These are phyloP conservation scores for Backusella circina DNA, from an alignment of 192 early-diverging fungal species.

Conservation along the genomic window DNA sequence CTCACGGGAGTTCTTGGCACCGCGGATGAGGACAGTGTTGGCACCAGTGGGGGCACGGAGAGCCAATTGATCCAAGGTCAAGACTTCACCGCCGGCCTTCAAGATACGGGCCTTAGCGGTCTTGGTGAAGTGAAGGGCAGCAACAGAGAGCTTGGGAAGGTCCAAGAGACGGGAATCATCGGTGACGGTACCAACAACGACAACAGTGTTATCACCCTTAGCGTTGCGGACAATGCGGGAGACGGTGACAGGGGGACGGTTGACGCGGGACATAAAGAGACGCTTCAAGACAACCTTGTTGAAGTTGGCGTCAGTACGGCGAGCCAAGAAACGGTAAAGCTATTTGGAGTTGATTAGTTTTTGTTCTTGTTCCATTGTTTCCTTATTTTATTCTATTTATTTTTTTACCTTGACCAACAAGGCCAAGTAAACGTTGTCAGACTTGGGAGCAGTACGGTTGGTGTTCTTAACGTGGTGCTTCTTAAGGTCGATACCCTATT, in stretches of 20 bases:
- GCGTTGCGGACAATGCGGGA: constrained; percentile 83
- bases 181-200: constrained; percentile 95
- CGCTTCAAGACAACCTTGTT: constrained; percentile 99
- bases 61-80: constrained; percentile 99
- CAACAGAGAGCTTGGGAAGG: constrained; percentile 93
- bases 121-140: constrained; percentile 94
- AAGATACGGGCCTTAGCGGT: constrained; percentile 96
- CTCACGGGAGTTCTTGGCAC: constrained; percentile 92
- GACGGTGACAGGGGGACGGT: constrained; percentile 93
- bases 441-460: constrained; percentile 84
- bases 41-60: constrained; percentile 96
- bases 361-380: no score
- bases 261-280: constrained; percentile 97
- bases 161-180: constrained; percentile 93
- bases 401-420: constrained; percentile 91
- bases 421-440: constrained; percentile 95
- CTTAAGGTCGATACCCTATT: constrained; percentile 96
- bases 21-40: constrained; percentile 94
- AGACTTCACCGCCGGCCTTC: constrained; percentile 97
- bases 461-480: constrained; percentile 98
- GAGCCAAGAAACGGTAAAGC: constrained; percentile 99
- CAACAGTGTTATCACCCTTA: constrained; percentile 85
- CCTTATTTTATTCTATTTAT: background rate
- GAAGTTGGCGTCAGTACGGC: constrained; percentile 97
- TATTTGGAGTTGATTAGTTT: constrained; percentile 4